Base-by-base conservation (phyloP, 2,329 filamentous ascomycete species). In the Aotearoamyces nothofagi region DNA sequence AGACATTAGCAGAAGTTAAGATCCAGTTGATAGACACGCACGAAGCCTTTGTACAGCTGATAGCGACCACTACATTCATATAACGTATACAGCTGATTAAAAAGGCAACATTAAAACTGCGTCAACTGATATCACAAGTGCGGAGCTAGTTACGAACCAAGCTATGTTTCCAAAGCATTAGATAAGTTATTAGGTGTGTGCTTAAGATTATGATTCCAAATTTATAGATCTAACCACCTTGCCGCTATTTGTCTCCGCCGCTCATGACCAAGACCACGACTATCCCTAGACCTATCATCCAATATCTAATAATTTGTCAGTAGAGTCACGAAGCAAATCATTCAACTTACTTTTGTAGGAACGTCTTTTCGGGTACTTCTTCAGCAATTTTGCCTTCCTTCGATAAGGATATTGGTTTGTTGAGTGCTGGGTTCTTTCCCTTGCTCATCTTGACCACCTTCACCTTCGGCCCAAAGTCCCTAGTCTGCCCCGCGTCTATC, bases 391-490 rank as follows among this genome's bases (percentile, higher is more conserved):
- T 69, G 10, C 73, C 73, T 38, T 74, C 66, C 0, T 67, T 57
- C 25, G 55, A 63, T 37, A 78, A 51, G 26, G 76, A 64, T 20
- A 79, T 59, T 3, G 73, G 72, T 52, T 66, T 68, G 42, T 76
- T 77, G 42, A 78, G 52, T 39, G 61, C 60, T 2, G 70, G 69
- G 45, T 64, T 58, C 47, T 60, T 61, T 2, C 69, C 73, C 32
- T 49, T 52, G 25, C 43, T 50, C 23, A 60, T 55, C 14, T 56
- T 51, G 24, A 63, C 43, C 26, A 78, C 52, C 29, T 60, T 48
- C 5, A 64, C 67, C 54, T 69, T 60, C 24, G 72, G 69, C 0
- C 69, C 69, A 53, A 76, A 76, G 45, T 76, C 69, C 38, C 71
- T 58, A 41, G 71, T 77, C 40, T 66, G 59, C 2, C 71, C 71